These are phyloP conservation scores for Penicillium coprophilum DNA, from an alignment of 495 filamentous ascomycete species.

Conservation along the genomic window DNA sequence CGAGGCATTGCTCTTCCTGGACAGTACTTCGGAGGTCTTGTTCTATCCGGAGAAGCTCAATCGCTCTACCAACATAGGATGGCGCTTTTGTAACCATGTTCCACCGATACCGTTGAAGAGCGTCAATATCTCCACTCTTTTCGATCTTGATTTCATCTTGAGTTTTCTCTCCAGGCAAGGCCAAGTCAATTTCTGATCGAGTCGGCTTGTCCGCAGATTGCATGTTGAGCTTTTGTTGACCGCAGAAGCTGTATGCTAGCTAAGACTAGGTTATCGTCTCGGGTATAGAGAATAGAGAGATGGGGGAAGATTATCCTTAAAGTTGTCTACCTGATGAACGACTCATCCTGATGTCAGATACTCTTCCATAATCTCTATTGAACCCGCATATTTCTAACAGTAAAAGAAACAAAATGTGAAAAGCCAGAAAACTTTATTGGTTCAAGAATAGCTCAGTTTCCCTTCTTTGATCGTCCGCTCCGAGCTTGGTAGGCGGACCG, in stretches of 20 bases:
- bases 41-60: slow-evolving; percentile 1
- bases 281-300: background rate
- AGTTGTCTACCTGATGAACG: background rate
- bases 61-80: background rate
- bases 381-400: background rate
- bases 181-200: background rate
- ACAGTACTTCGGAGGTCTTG: background rate
- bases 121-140: background rate
- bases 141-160: background rate
- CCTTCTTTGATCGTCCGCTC: slow-evolving; percentile 1
- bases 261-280: background rate
- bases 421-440: slow-evolving; percentile 1
- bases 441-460: slow-evolving; percentile 1
- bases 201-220: slow-evolving; percentile 1
- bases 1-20: background rate
- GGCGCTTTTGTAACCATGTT: background rate
- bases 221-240: background rate
- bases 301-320: background rate
- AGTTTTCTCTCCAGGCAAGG: background rate
- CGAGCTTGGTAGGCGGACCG: slow-evolving; percentile 1
- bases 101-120: slow-evolving; percentile 2
- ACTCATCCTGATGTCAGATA: slow-evolving; percentile 7
- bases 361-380: background rate
- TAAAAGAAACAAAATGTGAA: background rate
- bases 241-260: background rate